Conservation (phyloP, 2,329 filamentous ascomycete genomes). For the Triangularia verruculosa region DNA sequence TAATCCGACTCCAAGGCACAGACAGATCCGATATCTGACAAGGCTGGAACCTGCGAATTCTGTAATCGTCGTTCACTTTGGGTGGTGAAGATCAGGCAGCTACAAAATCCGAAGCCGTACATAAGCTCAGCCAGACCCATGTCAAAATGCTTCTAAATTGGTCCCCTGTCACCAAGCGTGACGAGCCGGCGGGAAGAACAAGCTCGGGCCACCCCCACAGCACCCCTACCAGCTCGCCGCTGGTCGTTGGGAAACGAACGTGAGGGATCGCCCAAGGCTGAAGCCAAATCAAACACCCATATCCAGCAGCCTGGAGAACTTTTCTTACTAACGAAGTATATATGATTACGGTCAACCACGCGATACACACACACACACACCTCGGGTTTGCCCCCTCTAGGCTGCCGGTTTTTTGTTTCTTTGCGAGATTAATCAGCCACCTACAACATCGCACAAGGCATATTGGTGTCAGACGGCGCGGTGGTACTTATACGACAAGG, state of each 20-base stretch:
- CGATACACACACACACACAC: conserved; percentile 12
- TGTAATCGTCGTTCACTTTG: not conserved
- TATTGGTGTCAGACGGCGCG: not conserved
- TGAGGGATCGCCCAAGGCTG: conserved; percentile 14
- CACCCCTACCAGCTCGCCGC: not conserved
- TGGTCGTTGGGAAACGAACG: not conserved
- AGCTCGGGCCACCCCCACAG: conserved; percentile 21
- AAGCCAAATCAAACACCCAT: not conserved
- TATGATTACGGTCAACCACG: conserved; percentile 13
- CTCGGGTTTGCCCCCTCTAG: conserved; percentile 8
- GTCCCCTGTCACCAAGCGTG: not conserved
- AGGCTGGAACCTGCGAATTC: not conserved
- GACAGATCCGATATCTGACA: not conserved
- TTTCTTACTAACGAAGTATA: not conserved
- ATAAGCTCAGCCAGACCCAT: not conserved
- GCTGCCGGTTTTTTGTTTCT: not conserved
- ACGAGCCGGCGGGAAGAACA: not conserved
- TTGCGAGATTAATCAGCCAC: not conserved
- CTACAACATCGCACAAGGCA: not conserved
- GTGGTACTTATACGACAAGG: not conserved
- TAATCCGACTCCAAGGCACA: not conserved
- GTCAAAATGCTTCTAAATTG: not conserved
- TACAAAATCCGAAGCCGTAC: not conserved
- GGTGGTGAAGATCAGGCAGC: not conserved
- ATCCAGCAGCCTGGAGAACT: conserved; percentile 12